Conservation (phyloP, 2,329 filamentous ascomycete species). For the Teratosphaeria pseudoeucalypti region DNA sequence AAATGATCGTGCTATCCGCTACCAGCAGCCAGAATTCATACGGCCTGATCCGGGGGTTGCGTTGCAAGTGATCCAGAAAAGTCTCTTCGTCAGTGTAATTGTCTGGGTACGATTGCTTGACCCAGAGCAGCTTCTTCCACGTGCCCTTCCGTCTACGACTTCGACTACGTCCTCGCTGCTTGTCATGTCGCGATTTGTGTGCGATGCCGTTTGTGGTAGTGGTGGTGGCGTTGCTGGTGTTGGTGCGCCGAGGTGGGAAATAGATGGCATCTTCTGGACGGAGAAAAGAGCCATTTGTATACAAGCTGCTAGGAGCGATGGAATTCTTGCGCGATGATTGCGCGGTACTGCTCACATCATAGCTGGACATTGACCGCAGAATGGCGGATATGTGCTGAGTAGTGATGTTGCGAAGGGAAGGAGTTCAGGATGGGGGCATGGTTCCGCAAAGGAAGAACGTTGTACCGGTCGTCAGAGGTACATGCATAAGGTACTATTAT, state of each 20-base stretch:
- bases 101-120: constrained; percentile 95
- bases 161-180: constrained; percentile 50
- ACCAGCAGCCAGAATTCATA: constrained; percentile 98
- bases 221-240: constrained; percentile 19
- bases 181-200: constrained; percentile 30
- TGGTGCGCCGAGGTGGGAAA: constrained; percentile 45
- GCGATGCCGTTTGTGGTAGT: constrained; percentile 2
- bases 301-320: constrained; percentile 4
- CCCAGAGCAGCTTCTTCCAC: constrained; percentile 97
- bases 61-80: constrained; percentile 89
- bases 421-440: not conserved
- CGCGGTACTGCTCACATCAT: constrained; percentile 7
- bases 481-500: too few relatives aligned
- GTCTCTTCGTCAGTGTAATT: constrained; percentile 97
- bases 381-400: not conserved
- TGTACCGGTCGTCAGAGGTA: too few relatives aligned
- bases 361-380: constrained; percentile 2
- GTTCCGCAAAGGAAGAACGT: too few relatives aligned
- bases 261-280: constrained; percentile 77
- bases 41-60: constrained; percentile 83
- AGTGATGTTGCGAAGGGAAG: not conserved
- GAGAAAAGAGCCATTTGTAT: constrained; percentile 31
- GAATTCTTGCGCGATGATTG: constrained; percentile 13
- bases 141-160: constrained; percentile 59
- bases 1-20: constrained; percentile 88